phyloP scores from a whole-genome alignment of 768 basidiomycete species.

The Serendipita indica region DNA sequence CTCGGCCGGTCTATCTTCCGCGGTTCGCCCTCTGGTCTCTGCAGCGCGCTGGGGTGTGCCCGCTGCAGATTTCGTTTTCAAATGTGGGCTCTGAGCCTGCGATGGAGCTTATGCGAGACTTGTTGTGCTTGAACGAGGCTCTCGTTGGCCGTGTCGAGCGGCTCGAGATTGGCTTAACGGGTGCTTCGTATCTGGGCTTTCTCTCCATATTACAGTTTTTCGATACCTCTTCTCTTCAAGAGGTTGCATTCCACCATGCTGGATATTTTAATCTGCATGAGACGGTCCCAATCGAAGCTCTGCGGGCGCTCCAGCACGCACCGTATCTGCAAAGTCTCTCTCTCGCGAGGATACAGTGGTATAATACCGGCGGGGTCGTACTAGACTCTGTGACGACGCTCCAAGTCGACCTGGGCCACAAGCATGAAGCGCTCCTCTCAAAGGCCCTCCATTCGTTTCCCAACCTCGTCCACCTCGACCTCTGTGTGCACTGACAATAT shows the following conservation, averaged over 20 bases:
- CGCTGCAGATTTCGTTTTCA: background rate
- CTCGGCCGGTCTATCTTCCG: background rate
- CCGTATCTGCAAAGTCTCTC: background rate
- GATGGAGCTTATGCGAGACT: background rate
- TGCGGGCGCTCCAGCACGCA: background rate
- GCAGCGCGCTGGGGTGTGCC: background rate
- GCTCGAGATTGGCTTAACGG: background rate
- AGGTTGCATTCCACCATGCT: background rate
- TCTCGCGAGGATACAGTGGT: background rate
- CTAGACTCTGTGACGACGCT: background rate
- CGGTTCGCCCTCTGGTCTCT: background rate
- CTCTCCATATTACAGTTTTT: background rate
- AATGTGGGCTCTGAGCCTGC: background rate
- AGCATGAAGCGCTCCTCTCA: background rate
- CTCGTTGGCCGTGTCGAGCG: background rate
- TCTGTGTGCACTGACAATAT: background rate
- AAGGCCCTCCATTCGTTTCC: background rate
- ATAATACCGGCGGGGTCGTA: background rate
- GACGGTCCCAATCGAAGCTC: background rate
- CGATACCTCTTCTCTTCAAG: background rate
- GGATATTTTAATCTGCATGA: slow-evolving; percentile 1
- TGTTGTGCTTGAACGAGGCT: background rate
- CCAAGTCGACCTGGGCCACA: background rate
- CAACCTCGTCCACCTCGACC: background rate
- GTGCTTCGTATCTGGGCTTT: background rate